Percentiles rank a stretch among this genome's conserved stretches.
phyloP scores from a whole-genome alignment of 2,329 filamentous ascomycete genomes.

The Colletotrichum chrysophilum region DNA sequence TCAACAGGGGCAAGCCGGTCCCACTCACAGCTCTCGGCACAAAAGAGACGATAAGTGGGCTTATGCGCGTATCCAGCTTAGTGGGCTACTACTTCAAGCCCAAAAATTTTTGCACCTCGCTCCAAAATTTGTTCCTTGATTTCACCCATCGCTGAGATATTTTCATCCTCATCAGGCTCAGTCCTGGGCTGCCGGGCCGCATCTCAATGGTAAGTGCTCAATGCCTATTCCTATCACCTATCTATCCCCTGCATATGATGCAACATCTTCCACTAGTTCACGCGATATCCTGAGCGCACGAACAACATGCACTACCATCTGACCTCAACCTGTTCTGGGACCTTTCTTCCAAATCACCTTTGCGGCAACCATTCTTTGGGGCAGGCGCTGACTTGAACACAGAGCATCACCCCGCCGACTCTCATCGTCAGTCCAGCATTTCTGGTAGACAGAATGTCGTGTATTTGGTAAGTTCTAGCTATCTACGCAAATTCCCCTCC shows the following conservation, averaged over 20 bases:
- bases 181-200: too few species aligned
- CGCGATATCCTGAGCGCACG: constrained; percentile 65
- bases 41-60: background rate
- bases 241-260: constrained; percentile 49
- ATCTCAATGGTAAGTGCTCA: constrained; percentile 26
- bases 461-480: background rate
- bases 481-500: background rate
- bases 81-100: constrained; percentile 17
- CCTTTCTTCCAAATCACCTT: background rate
- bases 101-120: constrained; percentile 18
- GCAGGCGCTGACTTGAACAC: background rate
- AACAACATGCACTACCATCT: constrained; percentile 83
- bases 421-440: background rate
- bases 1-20: background rate
- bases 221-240: background rate
- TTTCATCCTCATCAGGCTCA: background rate
- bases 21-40: background rate
- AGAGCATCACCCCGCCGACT: background rate
- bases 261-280: constrained; percentile 60
- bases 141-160: background rate
- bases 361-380: background rate
- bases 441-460: background rate
- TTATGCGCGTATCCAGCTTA: constrained; percentile 5
- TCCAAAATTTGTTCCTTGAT: background rate
- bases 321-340: constrained; percentile 39